phyloP scores from a whole-genome alignment of 768 basidiomycete species.

The Agaricus sinodeliciosus region DNA sequence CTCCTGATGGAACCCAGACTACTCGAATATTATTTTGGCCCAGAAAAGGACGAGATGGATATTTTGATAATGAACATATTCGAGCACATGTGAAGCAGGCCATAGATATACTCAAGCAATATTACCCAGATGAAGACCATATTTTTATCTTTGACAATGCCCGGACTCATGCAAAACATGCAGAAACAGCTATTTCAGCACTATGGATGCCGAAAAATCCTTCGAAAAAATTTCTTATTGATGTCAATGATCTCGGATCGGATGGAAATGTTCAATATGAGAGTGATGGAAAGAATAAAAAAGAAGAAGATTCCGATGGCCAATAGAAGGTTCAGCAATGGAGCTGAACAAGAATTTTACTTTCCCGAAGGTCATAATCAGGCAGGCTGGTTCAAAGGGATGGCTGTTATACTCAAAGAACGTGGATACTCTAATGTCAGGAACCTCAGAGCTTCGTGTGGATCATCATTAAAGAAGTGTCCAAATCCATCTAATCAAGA shows the following conservation, averaged over 20 bases:
- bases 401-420: too few relatives aligned
- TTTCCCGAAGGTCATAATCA: too few relatives aligned
- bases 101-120: conserved; percentile 13
- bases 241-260: conserved; percentile 7
- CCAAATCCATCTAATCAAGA: too few relatives aligned
- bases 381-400: too few relatives aligned
- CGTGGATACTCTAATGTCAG: too few relatives aligned
- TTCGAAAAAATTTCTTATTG: conserved; percentile 14
- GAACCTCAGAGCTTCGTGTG: too few relatives aligned
- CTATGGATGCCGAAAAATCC: conserved; percentile 21
- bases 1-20: conserved; percentile 15
- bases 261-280: conserved; percentile 18
- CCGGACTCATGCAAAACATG: conserved; percentile 25
- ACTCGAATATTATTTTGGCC: conserved; percentile 16
- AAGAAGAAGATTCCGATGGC: too few relatives aligned
- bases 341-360: too few relatives aligned
- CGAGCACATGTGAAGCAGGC: conserved; percentile 18
- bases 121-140: conserved; percentile 6
- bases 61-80: conserved; percentile 23
- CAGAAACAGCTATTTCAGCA: conserved; percentile 18
- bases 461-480: too few relatives aligned
- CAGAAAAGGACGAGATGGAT: conserved; percentile 21
- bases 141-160: too few relatives aligned
- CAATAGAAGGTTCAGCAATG: too few relatives aligned
- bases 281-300: conserved; percentile 18